Evolutionary conservation across 257 asterid species (phyloP).

Genomic region (Fraxinus quadrangulata): DNA sequence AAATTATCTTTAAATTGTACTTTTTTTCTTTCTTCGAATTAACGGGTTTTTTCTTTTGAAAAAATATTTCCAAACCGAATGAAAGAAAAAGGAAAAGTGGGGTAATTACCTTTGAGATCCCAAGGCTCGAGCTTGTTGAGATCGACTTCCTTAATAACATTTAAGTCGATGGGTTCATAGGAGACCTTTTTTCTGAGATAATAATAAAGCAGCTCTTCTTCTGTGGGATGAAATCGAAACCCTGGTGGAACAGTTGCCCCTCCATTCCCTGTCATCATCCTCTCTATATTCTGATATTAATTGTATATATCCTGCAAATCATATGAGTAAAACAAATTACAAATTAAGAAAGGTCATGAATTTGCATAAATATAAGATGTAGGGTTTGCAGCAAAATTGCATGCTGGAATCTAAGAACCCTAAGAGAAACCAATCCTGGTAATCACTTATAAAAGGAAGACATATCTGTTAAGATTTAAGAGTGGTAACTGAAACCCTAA

Average conservation of each 20-base stretch:
- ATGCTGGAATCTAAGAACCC: background rate
- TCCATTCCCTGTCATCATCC: conserved; percentile 49
- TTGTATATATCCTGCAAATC: background rate
- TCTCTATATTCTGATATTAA: background rate
- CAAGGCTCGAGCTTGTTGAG: conserved; percentile 95
- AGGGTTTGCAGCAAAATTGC: background rate
- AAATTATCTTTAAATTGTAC: background rate
- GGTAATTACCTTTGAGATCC: conserved; percentile 73
- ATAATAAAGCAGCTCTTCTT: conserved; percentile 73
- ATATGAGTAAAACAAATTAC: background rate
- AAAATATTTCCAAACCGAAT: background rate
- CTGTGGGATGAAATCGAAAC: conserved; percentile 85
- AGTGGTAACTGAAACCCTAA: background rate
- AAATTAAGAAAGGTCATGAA: background rate
- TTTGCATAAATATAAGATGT: background rate
- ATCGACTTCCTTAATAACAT: conserved; percentile 77
- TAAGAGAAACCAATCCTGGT: background rate
- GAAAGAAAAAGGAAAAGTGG: background rate
- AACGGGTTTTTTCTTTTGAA: background rate
- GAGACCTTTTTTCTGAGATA: conserved; percentile 83
- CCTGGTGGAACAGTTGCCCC: conserved; percentile 77
- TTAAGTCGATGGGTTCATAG: conserved; percentile 72
- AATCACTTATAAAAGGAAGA: background rate
- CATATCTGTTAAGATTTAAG: background rate
- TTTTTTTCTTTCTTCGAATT: background rate